Evolutionary conservation across 805 yeast species (phyloP).

Genomic region (Myxozyma neglecta): DNA sequence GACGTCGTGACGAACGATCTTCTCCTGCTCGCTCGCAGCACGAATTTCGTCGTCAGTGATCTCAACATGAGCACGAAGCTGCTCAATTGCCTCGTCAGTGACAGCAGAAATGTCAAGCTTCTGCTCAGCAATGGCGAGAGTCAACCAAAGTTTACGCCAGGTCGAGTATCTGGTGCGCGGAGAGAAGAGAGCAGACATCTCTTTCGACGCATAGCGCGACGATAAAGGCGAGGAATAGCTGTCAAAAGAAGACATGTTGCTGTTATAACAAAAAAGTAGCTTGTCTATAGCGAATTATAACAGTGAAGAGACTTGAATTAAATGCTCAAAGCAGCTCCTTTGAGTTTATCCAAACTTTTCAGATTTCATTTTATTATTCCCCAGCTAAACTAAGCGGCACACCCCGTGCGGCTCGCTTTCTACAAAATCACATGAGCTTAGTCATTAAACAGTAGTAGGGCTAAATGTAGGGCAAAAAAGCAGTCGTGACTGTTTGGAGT

Average conservation of each 20-base stretch:
- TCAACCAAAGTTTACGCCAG: slow-evolving; percentile 97
- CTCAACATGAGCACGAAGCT: slow-evolving; percentile 72
- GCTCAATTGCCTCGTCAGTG: slow-evolving; percentile 86
- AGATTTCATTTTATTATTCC: neutral
- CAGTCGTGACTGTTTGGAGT: neutral
- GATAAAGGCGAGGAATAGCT: slow-evolving; percentile 89
- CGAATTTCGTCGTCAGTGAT: slow-evolving; percentile 93
- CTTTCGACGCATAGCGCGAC: slow-evolving; percentile 95
- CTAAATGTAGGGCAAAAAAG: neutral
- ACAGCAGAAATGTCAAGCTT: slow-evolving; percentile 82
- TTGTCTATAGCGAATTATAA: no score
- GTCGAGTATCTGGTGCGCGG: slow-evolving; percentile 92
- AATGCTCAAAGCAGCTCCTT: neutral
- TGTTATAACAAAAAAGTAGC: no score
- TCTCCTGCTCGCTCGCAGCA: slow-evolving; percentile 88
- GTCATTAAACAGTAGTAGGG: slow-evolving; percentile 3
- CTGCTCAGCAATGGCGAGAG: slow-evolving; percentile 92
- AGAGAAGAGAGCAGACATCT: slow-evolving; percentile 92
- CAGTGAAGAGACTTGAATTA: no score
- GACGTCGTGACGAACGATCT: slow-evolving; percentile 97
- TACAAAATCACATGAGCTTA: neutral
- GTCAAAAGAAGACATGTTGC: slow-evolving; percentile 53
- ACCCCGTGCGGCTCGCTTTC: slow-evolving; percentile 1
- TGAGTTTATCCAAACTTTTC: neutral
- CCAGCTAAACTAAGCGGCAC: neutral